A percentile compares a stretch with the other conserved stretches of the same genome.
Evolutionary conservation across 169 alveolate genomes (phyloP).

Genomic region (Plasmodium vivax): DNA sequence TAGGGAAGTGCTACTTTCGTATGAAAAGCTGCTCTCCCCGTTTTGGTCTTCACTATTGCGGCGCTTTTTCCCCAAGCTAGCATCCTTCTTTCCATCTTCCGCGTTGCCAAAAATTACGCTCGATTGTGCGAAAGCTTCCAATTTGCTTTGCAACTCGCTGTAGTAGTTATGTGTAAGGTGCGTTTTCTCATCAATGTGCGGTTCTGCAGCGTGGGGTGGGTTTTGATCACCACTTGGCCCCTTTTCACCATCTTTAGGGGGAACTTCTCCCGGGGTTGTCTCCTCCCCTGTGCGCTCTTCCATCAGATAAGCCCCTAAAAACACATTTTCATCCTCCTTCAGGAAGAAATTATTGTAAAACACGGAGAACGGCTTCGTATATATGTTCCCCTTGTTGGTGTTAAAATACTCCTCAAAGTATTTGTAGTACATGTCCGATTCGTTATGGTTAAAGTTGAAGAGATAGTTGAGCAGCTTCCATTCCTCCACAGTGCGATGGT

Average conservation of each 20-base stretch:
- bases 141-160: not conserved
- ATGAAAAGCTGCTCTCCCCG: not conserved
- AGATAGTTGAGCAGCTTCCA: conserved; percentile 19
- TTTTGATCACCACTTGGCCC: not conserved
- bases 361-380: conserved; percentile 38
- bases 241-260: not conserved
- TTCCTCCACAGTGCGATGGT: not conserved
- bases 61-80: not conserved
- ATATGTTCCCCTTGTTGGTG: conserved; percentile 38
- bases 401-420: conserved; percentile 72
- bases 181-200: not conserved
- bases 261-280: not conserved
- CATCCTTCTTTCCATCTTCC: not conserved
- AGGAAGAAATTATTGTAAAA: conserved; percentile 47
- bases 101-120: not conserved
- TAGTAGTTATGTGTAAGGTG: not conserved
- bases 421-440: conserved; percentile 44
- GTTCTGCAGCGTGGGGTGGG: not conserved
- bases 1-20: not conserved
- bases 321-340: conserved; percentile 30
- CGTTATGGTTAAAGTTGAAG: conserved; percentile 53
- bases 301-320: not conserved
- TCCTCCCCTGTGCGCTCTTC: not conserved
- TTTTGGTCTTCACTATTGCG: not conserved
- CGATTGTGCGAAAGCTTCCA: not conserved